Conservation (phyloP, 2,329 filamentous ascomycete genomes). For the Biscogniauxia marginata region DNA sequence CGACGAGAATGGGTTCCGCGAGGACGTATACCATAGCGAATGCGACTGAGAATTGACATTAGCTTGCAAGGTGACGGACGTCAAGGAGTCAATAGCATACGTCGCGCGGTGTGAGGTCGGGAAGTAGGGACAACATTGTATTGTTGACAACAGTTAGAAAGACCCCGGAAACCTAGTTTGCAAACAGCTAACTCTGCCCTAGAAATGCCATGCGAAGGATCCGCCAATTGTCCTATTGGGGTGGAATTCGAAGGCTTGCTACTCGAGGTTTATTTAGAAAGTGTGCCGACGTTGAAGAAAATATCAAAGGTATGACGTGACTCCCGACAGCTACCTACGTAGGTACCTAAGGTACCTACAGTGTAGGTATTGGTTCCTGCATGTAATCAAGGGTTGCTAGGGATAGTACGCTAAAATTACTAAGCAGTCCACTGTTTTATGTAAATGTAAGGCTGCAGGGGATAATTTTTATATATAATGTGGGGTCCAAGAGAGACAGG, state of each 20-base stretch:
- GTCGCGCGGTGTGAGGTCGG: slow-evolving; percentile 68
- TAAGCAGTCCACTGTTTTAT: no score
- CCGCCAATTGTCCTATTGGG: background rate
- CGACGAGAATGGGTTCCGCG: slow-evolving; percentile 47
- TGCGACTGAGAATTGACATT: slow-evolving; percentile 54
- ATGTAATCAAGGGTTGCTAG: background rate
- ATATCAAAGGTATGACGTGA: background rate
- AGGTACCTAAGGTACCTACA: background rate
- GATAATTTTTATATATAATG: slow-evolving; percentile 6
- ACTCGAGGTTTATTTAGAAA: background rate
- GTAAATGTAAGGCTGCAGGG: slow-evolving; percentile 24
- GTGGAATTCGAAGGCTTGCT: no score
- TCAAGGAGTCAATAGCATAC: slow-evolving; percentile 44
- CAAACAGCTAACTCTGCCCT: background rate
- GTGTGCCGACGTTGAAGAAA: background rate
- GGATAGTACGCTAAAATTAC: no score
- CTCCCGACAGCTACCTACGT: no score
- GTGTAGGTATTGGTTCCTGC: background rate
- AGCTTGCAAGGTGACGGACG: slow-evolving; percentile 12
- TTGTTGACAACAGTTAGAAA: background rate
- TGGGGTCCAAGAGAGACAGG: background rate
- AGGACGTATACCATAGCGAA: slow-evolving; percentile 70
- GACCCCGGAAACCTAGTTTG: background rate
- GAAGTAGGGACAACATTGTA: slow-evolving; percentile 61
- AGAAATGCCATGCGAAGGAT: background rate